Base-by-base conservation (phyloP, 345 rosid genomes). In the Physaria fendleri region DNA sequence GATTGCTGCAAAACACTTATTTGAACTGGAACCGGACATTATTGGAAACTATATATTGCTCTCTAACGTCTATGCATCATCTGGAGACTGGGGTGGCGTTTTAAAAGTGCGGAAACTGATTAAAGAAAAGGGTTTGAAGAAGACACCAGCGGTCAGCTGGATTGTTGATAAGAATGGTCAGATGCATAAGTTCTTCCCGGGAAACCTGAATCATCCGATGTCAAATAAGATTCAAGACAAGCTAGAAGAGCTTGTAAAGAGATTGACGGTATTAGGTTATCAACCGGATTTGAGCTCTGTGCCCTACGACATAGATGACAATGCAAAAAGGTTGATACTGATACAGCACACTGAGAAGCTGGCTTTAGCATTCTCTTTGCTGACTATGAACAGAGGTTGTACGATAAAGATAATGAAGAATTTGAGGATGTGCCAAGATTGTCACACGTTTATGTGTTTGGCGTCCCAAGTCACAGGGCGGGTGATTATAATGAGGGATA, bases 131-230 rank as follows among this genome's bases (percentile, higher is more conserved):
- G 77, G 91, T 59, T 63, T 85, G 16, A 85, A 74, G 76, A 85
- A 88, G 81, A 78, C 76, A 73, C 95, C 95, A 1, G 96, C 81
- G 18, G 73, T 60, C 60, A 91, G 98, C 75, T 88, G 87, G 85
- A 45, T 91, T 56, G 92, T 83, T 54, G 56, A 73, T 40, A 47
- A 77, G 38, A 72, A 74, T 2, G 87, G 90, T 64, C 79, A 48
- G 21, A 71, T 78, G 52, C 88, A 91, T 5, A 79, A 79, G 74
- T 85, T 85, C 58, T 71, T 82, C 62, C 81, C 92, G 0, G 86
- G 95, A 28, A 80, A 91, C 57, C 59, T 66, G 63, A 74, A 68
- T 34, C 90, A 85, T 78, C 85, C 87, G 0, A 68, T 56, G 71
- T 76, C 72, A 4, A 57, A 46, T 8, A 81, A 78, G 69, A 85